A percentile compares a stretch with the other conserved stretches of the same genome.
phyloP scores from a whole-genome alignment of 176 grass and related monocot genomes.

The Eragrostis nindensis region DNA sequence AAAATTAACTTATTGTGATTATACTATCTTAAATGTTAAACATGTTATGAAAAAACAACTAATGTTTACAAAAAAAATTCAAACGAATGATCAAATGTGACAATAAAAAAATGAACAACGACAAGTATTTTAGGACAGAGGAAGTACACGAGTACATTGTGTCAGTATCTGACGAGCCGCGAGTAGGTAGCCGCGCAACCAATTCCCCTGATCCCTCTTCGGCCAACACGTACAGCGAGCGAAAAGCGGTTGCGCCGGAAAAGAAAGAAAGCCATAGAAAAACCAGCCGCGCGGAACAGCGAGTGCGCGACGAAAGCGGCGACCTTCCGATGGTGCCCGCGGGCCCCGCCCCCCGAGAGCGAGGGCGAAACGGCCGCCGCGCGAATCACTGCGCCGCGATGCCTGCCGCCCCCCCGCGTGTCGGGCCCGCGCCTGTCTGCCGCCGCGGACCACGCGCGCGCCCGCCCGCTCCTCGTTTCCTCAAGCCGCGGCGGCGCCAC shows the following conservation, averaged over 20 bases:
- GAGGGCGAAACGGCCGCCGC: conserved; percentile 54
- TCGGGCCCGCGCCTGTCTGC: conserved; percentile 35
- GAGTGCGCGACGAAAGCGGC: conserved; percentile 46
- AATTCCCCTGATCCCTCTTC: not conserved
- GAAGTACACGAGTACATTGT: no score
- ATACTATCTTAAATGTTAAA: no score
- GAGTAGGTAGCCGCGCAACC: conserved; percentile 7
- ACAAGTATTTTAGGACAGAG: no score
- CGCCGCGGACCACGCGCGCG: conserved; percentile 44
- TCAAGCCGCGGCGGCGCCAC: no score
- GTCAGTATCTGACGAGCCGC: not conserved
- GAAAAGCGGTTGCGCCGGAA: conserved; percentile 9
- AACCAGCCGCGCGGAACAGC: not conserved
- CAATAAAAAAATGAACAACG: no score
- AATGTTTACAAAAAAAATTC: no score
- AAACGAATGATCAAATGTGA: no score
- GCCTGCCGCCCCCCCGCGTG: not conserved
- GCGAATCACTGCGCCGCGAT: conserved; percentile 45
- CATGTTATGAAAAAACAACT: no score
- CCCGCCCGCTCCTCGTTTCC: no score
- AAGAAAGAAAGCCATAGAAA: conserved; percentile 32
- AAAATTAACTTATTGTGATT: no score
- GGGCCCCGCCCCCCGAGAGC: conserved; percentile 33
- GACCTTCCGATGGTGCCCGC: conserved; percentile 21
- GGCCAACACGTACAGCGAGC: conserved; percentile 3